Evolutionary conservation across 805 yeast genomes (phyloP).

Genomic region (Sugiyamaella lignohabitans): DNA sequence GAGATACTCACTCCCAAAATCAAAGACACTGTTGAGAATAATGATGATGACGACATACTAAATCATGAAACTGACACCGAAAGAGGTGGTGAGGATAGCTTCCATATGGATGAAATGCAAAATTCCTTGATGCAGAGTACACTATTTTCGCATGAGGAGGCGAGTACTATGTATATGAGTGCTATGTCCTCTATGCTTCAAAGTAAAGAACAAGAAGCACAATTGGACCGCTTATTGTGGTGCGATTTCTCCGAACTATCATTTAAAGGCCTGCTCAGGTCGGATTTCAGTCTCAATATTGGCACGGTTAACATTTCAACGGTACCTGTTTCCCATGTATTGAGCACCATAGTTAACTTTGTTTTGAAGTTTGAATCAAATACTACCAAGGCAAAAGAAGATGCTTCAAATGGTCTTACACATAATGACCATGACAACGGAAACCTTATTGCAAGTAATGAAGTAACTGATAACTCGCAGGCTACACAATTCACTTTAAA

Average conservation of each 20-base stretch:
- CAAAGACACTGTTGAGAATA: slow-evolving; percentile 2
- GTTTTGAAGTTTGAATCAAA: background rate
- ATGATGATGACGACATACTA: slow-evolving; percentile 3
- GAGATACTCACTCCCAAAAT: slow-evolving; percentile 6
- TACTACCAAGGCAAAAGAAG: background rate
- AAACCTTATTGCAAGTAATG: background rate
- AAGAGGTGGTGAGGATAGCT: slow-evolving; percentile 18
- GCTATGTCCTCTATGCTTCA: slow-evolving; percentile 53
- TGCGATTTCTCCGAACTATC: slow-evolving; percentile 15
- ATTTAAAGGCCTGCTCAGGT: slow-evolving; percentile 24
- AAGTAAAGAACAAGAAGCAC: slow-evolving; percentile 13
- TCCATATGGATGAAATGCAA: slow-evolving; percentile 1
- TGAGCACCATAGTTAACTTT: background rate
- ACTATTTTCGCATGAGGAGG: slow-evolving; percentile 61
- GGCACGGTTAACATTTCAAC: slow-evolving; percentile 4
- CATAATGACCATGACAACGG: background rate
- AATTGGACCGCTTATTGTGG: slow-evolving; percentile 7
- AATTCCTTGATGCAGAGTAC: slow-evolving; percentile 37
- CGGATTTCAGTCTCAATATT: slow-evolving; percentile 20
- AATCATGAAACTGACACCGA: slow-evolving; percentile 11
- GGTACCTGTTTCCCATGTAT: background rate
- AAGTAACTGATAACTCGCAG: background rate
- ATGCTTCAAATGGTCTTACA: background rate
- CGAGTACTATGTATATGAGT: slow-evolving; percentile 73
- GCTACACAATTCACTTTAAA: background rate